phyloP scores from a whole-genome alignment of 768 basidiomycete species.

The Russula sp. region DNA sequence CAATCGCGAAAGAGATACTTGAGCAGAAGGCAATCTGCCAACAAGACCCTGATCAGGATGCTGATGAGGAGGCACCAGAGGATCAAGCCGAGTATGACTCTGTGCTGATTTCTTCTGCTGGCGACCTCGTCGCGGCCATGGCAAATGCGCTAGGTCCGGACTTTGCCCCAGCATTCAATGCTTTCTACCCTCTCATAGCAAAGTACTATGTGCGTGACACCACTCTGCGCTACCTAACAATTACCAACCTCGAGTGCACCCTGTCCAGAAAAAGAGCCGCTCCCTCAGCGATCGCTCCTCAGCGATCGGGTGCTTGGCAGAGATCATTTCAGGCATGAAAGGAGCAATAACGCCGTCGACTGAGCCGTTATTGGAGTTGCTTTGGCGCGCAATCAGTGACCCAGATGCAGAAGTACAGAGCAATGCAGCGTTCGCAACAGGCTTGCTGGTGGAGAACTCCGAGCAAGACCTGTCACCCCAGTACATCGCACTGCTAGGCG shows the following conservation, averaged over 20 bases:
- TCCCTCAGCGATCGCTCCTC: constrained; percentile 89
- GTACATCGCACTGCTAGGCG: constrained; percentile 68
- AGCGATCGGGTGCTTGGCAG: constrained; percentile 88
- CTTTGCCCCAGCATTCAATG: constrained; percentile 72
- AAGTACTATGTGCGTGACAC: constrained; percentile 76
- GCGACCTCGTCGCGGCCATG: constrained; percentile 86
- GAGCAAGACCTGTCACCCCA: constrained; percentile 74
- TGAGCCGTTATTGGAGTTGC: constrained; percentile 70
- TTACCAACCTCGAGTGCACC: neutral
- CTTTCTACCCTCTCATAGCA: constrained; percentile 84
- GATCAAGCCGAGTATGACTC: constrained; percentile 96
- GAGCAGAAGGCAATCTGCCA: constrained; percentile 96
- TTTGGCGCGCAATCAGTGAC: constrained; percentile 77
- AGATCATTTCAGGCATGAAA: constrained; percentile 93
- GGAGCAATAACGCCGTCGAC: constrained; percentile 78
- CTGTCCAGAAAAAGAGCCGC: constrained; percentile 65
- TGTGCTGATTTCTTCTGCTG: constrained; percentile 87
- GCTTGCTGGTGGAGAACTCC: constrained; percentile 85
- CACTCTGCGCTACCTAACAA: neutral
- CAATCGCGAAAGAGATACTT: constrained; percentile 75
- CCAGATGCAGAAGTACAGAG: constrained; percentile 88
- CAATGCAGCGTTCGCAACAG: constrained; percentile 92
- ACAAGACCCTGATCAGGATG: constrained; percentile 90
- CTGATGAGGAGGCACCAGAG: constrained; percentile 76
- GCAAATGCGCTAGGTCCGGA: constrained; percentile 79